These are phyloP conservation scores for Rhizopogon sp. DNA, from an alignment of 768 basidiomycete species.

Conservation along the genomic window DNA sequence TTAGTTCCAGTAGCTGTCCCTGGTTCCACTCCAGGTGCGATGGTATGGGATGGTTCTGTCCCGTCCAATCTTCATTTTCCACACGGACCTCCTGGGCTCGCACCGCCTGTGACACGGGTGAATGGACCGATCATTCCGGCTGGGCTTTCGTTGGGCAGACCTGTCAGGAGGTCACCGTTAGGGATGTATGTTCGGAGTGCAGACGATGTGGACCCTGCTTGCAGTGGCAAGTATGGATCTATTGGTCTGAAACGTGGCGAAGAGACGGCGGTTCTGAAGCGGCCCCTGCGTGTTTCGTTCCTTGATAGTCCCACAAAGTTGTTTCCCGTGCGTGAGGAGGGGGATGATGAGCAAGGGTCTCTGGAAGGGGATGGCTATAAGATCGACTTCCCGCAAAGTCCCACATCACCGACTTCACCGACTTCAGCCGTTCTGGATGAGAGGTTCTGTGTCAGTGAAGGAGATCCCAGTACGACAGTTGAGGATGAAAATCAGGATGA, in stretches of 20 bases:
- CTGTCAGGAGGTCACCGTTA: constrained; percentile 48
- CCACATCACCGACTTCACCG: not conserved
- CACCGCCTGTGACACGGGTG: not conserved
- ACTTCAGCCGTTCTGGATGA: constrained; percentile 1
- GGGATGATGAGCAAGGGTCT: constrained; percentile 29
- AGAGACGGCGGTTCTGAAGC: constrained; percentile 12
- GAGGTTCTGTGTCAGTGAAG: not conserved
- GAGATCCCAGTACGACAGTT: not conserved
- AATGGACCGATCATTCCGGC: constrained; percentile 22
- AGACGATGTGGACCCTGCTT: constrained; percentile 25
- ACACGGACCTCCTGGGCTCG: constrained; percentile 18
- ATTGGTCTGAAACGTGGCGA: constrained; percentile 10
- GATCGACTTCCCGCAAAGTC: constrained; percentile 19
- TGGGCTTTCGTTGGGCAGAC: constrained; percentile 45
- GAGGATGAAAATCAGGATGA: constrained; percentile 16
- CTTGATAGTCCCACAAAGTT: constrained; percentile 15
- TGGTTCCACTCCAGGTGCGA: not conserved
- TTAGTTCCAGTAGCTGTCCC: not conserved
- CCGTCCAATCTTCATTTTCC: not conserved
- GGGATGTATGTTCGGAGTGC: constrained; percentile 33
- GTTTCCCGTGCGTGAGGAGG: constrained; percentile 26
- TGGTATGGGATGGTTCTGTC: constrained; percentile 14
- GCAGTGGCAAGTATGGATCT: constrained; percentile 11
- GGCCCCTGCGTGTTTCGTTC: constrained; percentile 10
- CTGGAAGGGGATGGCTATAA: constrained; percentile 4